Evolutionary conservation across 2,329 filamentous ascomycete species (phyloP).

Genomic region (Trichoderma hamatum): DNA sequence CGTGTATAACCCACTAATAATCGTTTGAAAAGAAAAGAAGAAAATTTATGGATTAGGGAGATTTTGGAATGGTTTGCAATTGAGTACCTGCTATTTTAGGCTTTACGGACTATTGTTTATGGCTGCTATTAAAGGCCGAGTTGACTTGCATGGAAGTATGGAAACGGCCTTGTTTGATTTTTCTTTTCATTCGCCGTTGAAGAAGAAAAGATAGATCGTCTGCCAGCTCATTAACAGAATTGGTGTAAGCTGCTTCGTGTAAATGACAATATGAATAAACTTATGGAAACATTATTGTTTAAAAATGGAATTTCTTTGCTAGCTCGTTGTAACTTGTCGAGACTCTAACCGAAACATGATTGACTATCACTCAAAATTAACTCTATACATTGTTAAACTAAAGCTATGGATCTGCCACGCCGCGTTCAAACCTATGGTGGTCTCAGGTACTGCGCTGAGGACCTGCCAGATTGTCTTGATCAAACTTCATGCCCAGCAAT

Average conservation of each 20-base stretch:
- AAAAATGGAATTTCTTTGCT: not conserved
- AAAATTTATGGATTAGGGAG: not conserved
- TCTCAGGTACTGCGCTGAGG: too few species aligned
- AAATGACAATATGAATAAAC: not conserved
- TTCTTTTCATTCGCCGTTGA: not conserved
- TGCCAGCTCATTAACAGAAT: not conserved
- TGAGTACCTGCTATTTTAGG: not conserved
- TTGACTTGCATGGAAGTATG: not conserved
- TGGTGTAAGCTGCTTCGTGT: not conserved
- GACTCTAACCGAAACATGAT: not conserved
- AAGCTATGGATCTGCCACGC: too few species aligned
- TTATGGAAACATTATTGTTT: not conserved
- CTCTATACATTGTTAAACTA: too few species aligned
- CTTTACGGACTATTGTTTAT: not conserved
- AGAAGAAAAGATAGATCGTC: not conserved
- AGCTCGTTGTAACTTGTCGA: not conserved
- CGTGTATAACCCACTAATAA: not conserved
- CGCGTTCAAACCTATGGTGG: too few species aligned
- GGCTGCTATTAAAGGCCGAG: not conserved
- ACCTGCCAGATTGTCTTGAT: too few species aligned
- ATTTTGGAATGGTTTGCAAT: not conserved
- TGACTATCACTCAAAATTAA: too few species aligned
- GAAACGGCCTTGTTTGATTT: not conserved
- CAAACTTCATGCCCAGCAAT: not conserved
- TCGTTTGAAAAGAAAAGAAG: not conserved